These are phyloP conservation scores for grape (Vitis vinifera) DNA, from an alignment of 164 flowering plant genomes.

Conservation along the genomic window ASM3070453v1 NC_081812.1:22036501-22037000, in stretches of 20 bases:
- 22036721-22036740: constrained; percentile 65
- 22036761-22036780: constrained; percentile 81
- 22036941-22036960: constrained; percentile 85
- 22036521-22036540: constrained; percentile 79
- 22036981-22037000: constrained; percentile 80
- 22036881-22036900: constrained; percentile 88
- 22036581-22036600: constrained; percentile 52
- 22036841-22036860: constrained; percentile 83
- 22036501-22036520: constrained; percentile 77
- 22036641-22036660: constrained; percentile 84
- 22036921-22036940: constrained; percentile 78
- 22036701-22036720: constrained; percentile 82
- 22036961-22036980: constrained; percentile 82
- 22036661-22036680: constrained; percentile 95
- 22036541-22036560: constrained; percentile 71
- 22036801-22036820: constrained; percentile 89
- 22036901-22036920: constrained; percentile 66
- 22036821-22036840: constrained; percentile 93
- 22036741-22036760: constrained; percentile 77
- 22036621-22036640: constrained; percentile 52
- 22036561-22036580: constrained; percentile 62
- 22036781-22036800: constrained; percentile 82
- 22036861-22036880: constrained; percentile 91
- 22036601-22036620: constrained; percentile 38
- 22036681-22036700: constrained; percentile 86